Conservation (phyloP, 2,329 filamentous ascomycete species). For the Fusarium xylarioides region DNA sequence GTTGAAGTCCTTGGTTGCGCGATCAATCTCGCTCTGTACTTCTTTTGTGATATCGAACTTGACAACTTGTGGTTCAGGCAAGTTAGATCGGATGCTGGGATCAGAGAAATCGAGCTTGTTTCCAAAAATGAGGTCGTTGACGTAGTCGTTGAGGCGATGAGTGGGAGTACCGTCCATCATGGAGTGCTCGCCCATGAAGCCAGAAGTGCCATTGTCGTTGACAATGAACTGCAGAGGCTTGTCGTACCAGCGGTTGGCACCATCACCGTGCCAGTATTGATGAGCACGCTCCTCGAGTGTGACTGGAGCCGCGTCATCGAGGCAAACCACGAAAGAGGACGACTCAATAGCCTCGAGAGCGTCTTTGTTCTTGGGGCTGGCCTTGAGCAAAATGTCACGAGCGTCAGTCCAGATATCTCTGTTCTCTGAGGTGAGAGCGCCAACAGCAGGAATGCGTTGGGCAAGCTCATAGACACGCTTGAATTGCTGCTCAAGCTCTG, state of each 20-base stretch:
- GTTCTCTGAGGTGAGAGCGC: slow-evolving; percentile 89
- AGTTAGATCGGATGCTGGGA: slow-evolving; percentile 78
- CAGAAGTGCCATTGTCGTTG: slow-evolving; percentile 96
- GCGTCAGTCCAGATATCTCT: slow-evolving; percentile 92
- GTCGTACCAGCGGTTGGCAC: slow-evolving; percentile 95
- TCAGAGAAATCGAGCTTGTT: slow-evolving; percentile 93
- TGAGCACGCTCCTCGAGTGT: slow-evolving; percentile 95
- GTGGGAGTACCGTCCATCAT: slow-evolving; percentile 99
- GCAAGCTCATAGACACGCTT: slow-evolving; percentile 81
- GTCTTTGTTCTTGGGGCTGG: slow-evolving; percentile 80
- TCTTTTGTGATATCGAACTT: slow-evolving; percentile 81
- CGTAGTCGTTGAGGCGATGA: slow-evolving; percentile 94
- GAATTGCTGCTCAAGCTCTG: slow-evolving; percentile 92
- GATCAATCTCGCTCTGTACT: slow-evolving; percentile 79
- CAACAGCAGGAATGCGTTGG: slow-evolving; percentile 77
- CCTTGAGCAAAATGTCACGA: slow-evolving; percentile 76
- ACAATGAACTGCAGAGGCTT: slow-evolving; percentile 98
- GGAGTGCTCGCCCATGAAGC: slow-evolving; percentile 98
- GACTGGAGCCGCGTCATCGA: slow-evolving; percentile 90
- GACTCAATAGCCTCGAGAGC: slow-evolving; percentile 85
- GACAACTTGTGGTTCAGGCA: slow-evolving; percentile 81
- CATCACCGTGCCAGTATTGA: slow-evolving; percentile 98
- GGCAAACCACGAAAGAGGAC: slow-evolving; percentile 88
- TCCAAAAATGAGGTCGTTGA: slow-evolving; percentile 90
- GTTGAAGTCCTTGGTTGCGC: slow-evolving; percentile 80